Base-by-base conservation (phyloP, 2,329 filamentous ascomycete species). In the Zelopaecilomyces penicillatus region DNA sequence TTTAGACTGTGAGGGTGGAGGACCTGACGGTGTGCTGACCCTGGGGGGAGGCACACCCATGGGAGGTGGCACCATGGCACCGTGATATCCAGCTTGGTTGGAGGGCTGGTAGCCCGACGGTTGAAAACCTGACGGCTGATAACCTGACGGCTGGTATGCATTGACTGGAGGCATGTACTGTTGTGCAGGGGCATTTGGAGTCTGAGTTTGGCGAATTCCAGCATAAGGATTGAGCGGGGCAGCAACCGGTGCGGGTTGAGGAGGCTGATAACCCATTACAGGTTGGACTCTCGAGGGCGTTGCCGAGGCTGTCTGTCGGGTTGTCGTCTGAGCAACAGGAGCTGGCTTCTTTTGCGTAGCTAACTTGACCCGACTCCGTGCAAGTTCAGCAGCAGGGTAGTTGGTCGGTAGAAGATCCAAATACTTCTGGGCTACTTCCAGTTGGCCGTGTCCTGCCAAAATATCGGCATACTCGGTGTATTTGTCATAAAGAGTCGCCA, bases 381-480 rank as follows among this genome's bases (percentile, higher is more conserved):
- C 87, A 53, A 93, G 78, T 54, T 96, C 88, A 32, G 91, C 93
- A 46, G 87, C 86, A 34, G 87, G 83, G 62, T 95, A 96, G 52
- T 82, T 81, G 35, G 75, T 70, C 11, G 93, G 93, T 38, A 98
- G 75, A 43, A 98, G 79, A 58, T 90, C 80, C 35, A 98, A 78
- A 59, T 98, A 98, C 63, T 86, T 90, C 66, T 95, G 85, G 5
- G 93, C 94, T 54, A 89, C 80, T 30, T 81, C 75, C 43, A 98
- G 71, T 56, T 94, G 87, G 9, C 94, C 93, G 59, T 96, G 87
- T 5, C 87, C 82, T 39, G 93, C 89, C 46, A 94, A 81, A 53
- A 98, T 90, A 61, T 98, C 91, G 10, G 93, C 91, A 63, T 97
- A 98, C 67, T 98, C 93, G 29, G 86, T 83, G 61, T 98, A 98